A percentile compares a stretch with the other conserved stretches of the same genome.
Conservation (phyloP, 495 filamentous ascomycete genomes). For the Annulohypoxylon nitens region DNA sequence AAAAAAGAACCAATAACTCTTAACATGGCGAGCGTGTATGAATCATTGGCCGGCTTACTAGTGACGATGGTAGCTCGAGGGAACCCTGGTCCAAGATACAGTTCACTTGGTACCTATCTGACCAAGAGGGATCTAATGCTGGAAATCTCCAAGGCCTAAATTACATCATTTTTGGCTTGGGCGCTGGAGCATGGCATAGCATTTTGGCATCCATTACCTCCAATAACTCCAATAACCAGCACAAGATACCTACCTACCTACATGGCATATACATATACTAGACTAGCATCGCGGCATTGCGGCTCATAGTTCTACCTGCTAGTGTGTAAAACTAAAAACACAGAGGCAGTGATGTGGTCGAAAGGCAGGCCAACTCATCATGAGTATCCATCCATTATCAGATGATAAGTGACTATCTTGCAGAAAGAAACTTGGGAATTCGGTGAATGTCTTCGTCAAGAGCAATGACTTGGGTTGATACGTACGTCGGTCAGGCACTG, state of each 20-base stretch:
- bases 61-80: slow-evolving; percentile 17
- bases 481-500: slow-evolving; percentile 21
- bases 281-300: slow-evolving; percentile 21
- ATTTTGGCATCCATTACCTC: background rate
- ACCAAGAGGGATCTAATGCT: slow-evolving; percentile 30
- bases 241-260: background rate
- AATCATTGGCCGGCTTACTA: slow-evolving; percentile 29
- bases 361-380: slow-evolving; percentile 50
- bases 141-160: slow-evolving; percentile 39
- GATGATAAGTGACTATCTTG: slow-evolving; percentile 36
- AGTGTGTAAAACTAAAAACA: slow-evolving; percentile 18
- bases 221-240: background rate
- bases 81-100: slow-evolving; percentile 20
- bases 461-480: slow-evolving; percentile 29
- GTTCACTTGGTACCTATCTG: slow-evolving; percentile 34
- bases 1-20: background rate
- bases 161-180: slow-evolving; percentile 49
- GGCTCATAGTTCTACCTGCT: slow-evolving; percentile 38
- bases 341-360: slow-evolving; percentile 42
- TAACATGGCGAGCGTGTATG: slow-evolving; percentile 6
- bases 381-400: slow-evolving; percentile 34
- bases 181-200: slow-evolving; percentile 26
- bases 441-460: slow-evolving; percentile 38
- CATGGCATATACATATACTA: background rate
- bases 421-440: slow-evolving; percentile 20